Conservation (phyloP, 495 filamentous ascomycete species). For the Pyrenula massariospora region DNA sequence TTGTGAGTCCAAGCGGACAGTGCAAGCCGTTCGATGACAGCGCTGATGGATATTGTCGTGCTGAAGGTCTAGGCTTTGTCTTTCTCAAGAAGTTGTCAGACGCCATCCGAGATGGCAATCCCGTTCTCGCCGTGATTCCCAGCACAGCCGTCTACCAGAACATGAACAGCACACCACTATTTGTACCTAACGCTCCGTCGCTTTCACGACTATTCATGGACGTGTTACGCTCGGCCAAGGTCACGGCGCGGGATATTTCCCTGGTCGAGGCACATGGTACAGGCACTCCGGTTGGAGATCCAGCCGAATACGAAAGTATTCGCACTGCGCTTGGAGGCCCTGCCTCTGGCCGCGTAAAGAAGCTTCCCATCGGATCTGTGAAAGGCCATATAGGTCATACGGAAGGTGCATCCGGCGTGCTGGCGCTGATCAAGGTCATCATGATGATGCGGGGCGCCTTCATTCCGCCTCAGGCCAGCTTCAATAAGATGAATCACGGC, state of each 20-base stretch:
- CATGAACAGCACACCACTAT: constrained; percentile 55
- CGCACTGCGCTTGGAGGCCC: constrained; percentile 19
- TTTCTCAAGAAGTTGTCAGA: constrained; percentile 54
- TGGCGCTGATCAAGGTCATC: constrained; percentile 20
- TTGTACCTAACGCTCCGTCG: constrained; percentile 53
- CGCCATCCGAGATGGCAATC: constrained; percentile 50
- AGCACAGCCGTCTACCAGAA: constrained; percentile 56
- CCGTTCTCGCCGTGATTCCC: constrained; percentile 50
- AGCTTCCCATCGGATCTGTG: constrained; percentile 26
- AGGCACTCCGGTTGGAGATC: constrained; percentile 62
- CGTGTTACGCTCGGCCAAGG: constrained; percentile 42
- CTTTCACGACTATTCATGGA: constrained; percentile 44
- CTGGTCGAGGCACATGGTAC: constrained; percentile 74
- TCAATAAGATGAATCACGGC: constrained; percentile 22
- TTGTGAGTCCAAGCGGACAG: constrained; percentile 26
- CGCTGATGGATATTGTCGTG: constrained; percentile 66
- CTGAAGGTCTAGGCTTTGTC: constrained; percentile 52
- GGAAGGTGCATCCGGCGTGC: constrained; percentile 34
- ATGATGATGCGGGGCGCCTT: constrained; percentile 1
- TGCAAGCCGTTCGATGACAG: constrained; percentile 64
- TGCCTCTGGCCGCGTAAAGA: constrained; percentile 3
- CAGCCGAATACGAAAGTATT: constrained; percentile 43
- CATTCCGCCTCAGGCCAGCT: constrained; percentile 24
- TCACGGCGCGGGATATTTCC: constrained; percentile 50
- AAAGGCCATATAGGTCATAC: constrained; percentile 41